These are phyloP conservation scores for Jackrogersella multiformis DNA, from an alignment of 495 filamentous ascomycete genomes.

Conservation along the genomic window DNA sequence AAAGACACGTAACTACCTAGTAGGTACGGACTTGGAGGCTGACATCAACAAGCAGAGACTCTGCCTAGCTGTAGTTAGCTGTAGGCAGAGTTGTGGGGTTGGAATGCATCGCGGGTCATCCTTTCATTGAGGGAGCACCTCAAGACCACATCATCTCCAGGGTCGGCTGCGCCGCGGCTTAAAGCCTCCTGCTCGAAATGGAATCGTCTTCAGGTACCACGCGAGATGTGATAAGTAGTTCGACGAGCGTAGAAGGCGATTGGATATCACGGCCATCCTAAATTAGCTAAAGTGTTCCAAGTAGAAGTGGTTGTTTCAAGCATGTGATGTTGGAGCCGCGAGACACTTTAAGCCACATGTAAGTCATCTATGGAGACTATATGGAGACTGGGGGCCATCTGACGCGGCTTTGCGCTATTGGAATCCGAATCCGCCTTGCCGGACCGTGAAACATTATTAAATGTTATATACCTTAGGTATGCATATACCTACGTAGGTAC, in stretches of 20 bases:
- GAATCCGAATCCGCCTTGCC: conserved; percentile 12
- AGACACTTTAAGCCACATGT: conserved; percentile 39
- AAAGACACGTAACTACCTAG: conserved; percentile 12
- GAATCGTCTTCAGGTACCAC: conserved; percentile 45
- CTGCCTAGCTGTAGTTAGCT: conserved; percentile 11
- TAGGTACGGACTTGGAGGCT: background rate
- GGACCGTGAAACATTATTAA: conserved; percentile 5
- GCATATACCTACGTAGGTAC: too few relatives aligned
- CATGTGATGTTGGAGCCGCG: conserved; percentile 47
- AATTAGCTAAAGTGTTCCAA: conserved; percentile 43
- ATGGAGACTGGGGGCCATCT: conserved; percentile 27
- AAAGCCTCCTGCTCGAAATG: conserved; percentile 44
- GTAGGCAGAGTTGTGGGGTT: conserved; percentile 17
- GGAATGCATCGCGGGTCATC: conserved; percentile 36
- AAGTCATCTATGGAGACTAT: conserved; percentile 35
- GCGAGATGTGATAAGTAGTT: conserved; percentile 36
- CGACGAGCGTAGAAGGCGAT: conserved; percentile 18
- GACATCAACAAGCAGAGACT: conserved; percentile 10
- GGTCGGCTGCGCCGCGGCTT: conserved; percentile 30
- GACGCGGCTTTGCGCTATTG: conserved; percentile 31
- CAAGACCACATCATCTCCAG: conserved; percentile 1
- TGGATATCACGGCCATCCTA: conserved; percentile 35
- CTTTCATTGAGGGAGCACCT: conserved; percentile 33
- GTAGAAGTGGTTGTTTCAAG: conserved; percentile 38
- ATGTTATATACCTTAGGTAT: background rate